These are phyloP conservation scores for Pneumocystis jirovecii DNA, from an alignment of 1,139 yeast genomes.

Conservation along the genomic window DNA sequence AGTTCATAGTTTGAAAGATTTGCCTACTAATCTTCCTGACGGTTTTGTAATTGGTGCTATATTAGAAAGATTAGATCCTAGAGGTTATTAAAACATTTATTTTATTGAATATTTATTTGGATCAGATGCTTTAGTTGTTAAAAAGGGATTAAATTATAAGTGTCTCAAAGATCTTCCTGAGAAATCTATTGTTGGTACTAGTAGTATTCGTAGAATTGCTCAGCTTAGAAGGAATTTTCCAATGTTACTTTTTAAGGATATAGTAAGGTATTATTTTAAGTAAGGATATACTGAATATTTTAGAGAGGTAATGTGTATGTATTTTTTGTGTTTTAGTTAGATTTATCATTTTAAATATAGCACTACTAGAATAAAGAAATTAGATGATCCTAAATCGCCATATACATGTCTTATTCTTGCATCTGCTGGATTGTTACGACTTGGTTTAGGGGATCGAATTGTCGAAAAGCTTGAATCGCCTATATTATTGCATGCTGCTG, in stretches of 20 bases:
- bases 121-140: constrained; percentile 85
- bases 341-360: neutral
- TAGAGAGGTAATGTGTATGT: constrained; percentile 51
- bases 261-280: constrained; percentile 19
- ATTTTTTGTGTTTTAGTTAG: neutral
- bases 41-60: constrained; percentile 84
- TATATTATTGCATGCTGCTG: constrained; percentile 90
- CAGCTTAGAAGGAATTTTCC: constrained; percentile 48
- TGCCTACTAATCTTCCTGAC: constrained; percentile 84
- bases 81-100: neutral
- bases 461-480: constrained; percentile 49
- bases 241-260: constrained; percentile 49
- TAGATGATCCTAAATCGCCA: constrained; percentile 33
- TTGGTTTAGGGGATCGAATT: constrained; percentile 58
- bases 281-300: neutral
- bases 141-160: constrained; percentile 45
- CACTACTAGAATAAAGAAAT: neutral
- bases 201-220: constrained; percentile 85
- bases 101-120: neutral
- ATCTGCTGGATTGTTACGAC: constrained; percentile 74
- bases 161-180: constrained; percentile 58
- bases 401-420: constrained; percentile 75
- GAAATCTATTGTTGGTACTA: constrained; percentile 84
- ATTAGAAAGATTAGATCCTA: constrained; percentile 46
- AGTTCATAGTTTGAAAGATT: constrained; percentile 86